Evolutionary conservation across 148 eudicot species (phyloP).

Genomic region (Rhododendron griersonianum): DNA sequence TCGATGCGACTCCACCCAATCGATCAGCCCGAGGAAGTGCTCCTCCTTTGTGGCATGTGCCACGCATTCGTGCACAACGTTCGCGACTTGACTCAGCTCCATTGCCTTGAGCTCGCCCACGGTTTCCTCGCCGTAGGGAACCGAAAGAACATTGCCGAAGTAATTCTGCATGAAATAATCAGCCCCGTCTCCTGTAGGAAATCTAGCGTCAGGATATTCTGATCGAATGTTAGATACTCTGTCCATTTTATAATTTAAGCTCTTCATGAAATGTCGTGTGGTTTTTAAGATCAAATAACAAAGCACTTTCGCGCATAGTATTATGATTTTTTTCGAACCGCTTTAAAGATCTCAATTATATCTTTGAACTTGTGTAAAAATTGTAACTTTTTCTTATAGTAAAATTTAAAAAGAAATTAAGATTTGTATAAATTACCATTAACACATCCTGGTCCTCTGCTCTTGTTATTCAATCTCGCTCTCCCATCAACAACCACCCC

Average conservation of each 20-base stretch:
- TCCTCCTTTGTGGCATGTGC: not conserved
- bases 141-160: slow-evolving; percentile 4
- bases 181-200: not conserved
- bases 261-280: not conserved
- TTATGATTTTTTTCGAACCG: not conserved
- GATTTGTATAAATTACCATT: not conserved
- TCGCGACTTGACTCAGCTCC: not conserved
- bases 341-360: not conserved
- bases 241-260: no score
- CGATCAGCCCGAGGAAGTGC: slow-evolving; percentile 1
- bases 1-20: slow-evolving; percentile 6
- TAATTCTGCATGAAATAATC: not conserved
- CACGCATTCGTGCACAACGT: not conserved
- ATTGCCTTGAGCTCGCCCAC: slow-evolving; percentile 2
- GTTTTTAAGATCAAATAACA: not conserved
- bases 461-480: not conserved
- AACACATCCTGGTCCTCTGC: not conserved
- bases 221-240: not conserved
- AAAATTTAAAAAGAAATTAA: not conserved
- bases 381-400: not conserved
- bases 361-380: not conserved
- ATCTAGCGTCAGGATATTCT: not conserved
- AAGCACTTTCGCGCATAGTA: not conserved
- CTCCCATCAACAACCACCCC: slow-evolving; percentile 9
- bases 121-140: not conserved